phyloP scores from a whole-genome alignment of 371 early-diverging fungal species.

The Amoeboaphelidium protococcarum region DNA sequence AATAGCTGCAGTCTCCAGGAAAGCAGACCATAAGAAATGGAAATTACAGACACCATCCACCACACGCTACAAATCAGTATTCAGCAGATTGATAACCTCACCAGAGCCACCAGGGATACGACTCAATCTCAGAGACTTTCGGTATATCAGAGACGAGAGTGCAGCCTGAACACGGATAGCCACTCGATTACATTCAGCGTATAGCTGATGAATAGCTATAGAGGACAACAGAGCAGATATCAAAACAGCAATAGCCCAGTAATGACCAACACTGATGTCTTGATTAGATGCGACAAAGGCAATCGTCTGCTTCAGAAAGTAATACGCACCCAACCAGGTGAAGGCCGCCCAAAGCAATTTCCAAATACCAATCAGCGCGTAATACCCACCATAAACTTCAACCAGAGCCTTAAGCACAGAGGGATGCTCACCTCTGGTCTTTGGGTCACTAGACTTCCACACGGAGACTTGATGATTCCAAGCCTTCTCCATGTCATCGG shows the following conservation, averaged over 20 bases:
- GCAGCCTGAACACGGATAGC: conserved; percentile 29
- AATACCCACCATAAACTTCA: neutral
- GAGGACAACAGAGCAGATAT: conserved; percentile 15
- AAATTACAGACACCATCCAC: conserved; percentile 33
- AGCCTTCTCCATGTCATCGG: neutral
- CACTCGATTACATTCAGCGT: conserved; percentile 21
- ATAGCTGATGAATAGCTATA: conserved; percentile 25
- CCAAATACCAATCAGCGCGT: neutral
- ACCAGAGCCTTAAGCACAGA: neutral
- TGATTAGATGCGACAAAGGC: neutral
- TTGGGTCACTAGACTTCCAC: neutral
- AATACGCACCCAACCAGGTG: neutral
- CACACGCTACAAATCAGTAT: conserved; percentile 9
- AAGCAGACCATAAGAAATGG: conserved; percentile 39
- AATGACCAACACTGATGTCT: neutral
- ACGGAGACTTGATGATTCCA: too few relatives aligned
- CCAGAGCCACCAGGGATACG: conserved; percentile 31
- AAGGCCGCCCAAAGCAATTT: neutral
- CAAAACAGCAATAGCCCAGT: conserved; percentile 17
- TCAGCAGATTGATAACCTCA: conserved; percentile 20
- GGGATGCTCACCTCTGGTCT: too few relatives aligned
- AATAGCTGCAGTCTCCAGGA: conserved; percentile 24
- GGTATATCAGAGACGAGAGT: conserved; percentile 32
- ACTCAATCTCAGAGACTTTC: conserved; percentile 28
- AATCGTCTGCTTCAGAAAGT: neutral